Evolutionary conservation across 139 green algal genomes (phyloP), one percentile per base, ranked within the genome.

Genomic region (Ettlia oleoabundans): DNA sequence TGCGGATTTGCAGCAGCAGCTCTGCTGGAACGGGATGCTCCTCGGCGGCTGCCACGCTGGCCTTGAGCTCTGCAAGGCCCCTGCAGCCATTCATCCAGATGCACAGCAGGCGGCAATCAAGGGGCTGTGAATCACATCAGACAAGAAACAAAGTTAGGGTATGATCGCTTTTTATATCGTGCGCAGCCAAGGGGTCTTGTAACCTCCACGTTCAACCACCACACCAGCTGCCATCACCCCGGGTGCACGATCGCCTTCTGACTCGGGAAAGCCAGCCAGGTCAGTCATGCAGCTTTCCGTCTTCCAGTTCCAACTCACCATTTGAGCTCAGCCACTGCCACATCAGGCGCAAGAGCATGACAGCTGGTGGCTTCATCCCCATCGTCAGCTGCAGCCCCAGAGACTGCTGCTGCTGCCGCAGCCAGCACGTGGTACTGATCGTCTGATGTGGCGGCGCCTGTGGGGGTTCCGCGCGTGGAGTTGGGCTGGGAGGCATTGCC

Each of bases 391-490:
- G 37, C 37, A 28, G 73, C 43, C 1, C 35, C 70, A 28, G 22
- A 22, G 42, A 32, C 35, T 6, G 71, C 71, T 24, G 52, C 53
- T 9, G 73, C 73, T 18, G 52, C 53, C 8, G 53, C 53, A 7
- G 53, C 73, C 35, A 53, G 35, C 73, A 80, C 2, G n/a, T 76
- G 30, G 4, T 37, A 19, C 32, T 78, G 71, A 28, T 80, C 73
- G 41, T 80, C 52, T 30, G 73, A 80, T 24, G 40, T 37, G 30
- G 51, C 73, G 10, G 10, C 73, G 0, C 63, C 70, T 9, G 9
- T 52, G 0, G 52, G 53, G 1, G 35, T 80, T 35, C 22, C 73
- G 2, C 42, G 35, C 21, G 33, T 13, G 1, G 73, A 67, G 53
- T 35, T 69, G 73, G 73, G 73, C 42, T 30, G 42, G 1, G 70